Conservation (phyloP, 2,329 filamentous ascomycete species). For the Curvularia hawaiiensis region DNA sequence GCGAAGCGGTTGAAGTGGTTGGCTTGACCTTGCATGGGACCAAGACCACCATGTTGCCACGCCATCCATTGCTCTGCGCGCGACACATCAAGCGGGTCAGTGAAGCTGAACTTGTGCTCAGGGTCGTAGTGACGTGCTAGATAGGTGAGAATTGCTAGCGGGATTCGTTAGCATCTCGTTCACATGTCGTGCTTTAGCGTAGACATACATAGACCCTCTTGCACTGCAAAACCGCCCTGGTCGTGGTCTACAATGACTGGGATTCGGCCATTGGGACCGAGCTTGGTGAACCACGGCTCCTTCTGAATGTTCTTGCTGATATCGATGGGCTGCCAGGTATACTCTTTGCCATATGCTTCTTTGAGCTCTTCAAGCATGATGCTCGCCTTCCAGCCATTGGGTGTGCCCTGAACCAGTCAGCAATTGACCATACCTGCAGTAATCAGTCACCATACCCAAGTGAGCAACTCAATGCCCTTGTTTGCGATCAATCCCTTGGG, state of each 20-base stretch:
- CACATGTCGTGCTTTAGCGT: not conserved
- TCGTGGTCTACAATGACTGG: constrained; percentile 71
- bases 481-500: constrained; percentile 65
- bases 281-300: constrained; percentile 67
- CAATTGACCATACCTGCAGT: not conserved
- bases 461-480: constrained; percentile 69
- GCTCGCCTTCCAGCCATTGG: constrained; percentile 60
- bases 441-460: constrained; percentile 42
- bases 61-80: constrained; percentile 66
- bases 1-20: constrained; percentile 51
- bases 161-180: not conserved
- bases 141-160: constrained; percentile 51
- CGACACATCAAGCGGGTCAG: constrained; percentile 53
- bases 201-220: constrained; percentile 48
- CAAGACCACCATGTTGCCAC: constrained; percentile 58
- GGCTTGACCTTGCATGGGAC: constrained; percentile 51
- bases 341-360: constrained; percentile 65
- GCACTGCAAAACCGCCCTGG: constrained; percentile 60
- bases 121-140: constrained; percentile 54
- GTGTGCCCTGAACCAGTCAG: constrained; percentile 41
- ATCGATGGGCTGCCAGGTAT: constrained; percentile 64
- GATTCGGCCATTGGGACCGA: constrained; percentile 69
- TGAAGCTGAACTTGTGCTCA: constrained; percentile 54
- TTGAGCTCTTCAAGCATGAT: constrained; percentile 70
- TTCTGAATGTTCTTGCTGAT: constrained; percentile 68